Conservation (phyloP, 1,284 basidiomycete genomes). For the Papiliotrema laurentii region DNA sequence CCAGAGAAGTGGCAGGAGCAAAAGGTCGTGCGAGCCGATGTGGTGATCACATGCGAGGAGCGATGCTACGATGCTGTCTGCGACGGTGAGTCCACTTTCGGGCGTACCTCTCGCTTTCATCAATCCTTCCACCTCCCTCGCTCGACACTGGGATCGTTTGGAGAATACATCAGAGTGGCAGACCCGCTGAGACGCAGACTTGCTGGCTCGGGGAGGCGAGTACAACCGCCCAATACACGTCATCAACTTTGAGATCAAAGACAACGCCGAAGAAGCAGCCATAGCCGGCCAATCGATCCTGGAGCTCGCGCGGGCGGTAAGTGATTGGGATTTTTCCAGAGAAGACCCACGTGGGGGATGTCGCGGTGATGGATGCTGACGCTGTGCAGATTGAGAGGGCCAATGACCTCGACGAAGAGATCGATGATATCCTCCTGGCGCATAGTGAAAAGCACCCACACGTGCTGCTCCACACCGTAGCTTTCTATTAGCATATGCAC, state of each 20-base stretch:
- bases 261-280: slow-evolving; percentile 96
- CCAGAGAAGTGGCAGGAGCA: slow-evolving; percentile 97
- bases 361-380: background rate
- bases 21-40: slow-evolving; percentile 70
- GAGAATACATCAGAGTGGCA: background rate
- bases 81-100: slow-evolving; percentile 63
- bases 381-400: slow-evolving; percentile 70
- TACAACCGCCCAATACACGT: slow-evolving; percentile 91
- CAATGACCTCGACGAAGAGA: slow-evolving; percentile 84
- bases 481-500: slow-evolving; percentile 68
- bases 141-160: too few relatives aligned
- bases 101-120: background rate
- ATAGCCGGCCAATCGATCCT: slow-evolving; percentile 94
- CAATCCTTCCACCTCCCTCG: background rate
- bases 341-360: too few relatives aligned
- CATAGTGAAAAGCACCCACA: slow-evolving; percentile 91
- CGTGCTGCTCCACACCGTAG: slow-evolving; percentile 82
- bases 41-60: slow-evolving; percentile 99
- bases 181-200: slow-evolving; percentile 57
- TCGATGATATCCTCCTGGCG: slow-evolving; percentile 72
- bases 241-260: slow-evolving; percentile 98
- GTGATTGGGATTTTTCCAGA: slow-evolving; percentile 34
- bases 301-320: slow-evolving; percentile 82
- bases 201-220: slow-evolving; percentile 83
- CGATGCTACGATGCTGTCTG: slow-evolving; percentile 98